These are phyloP conservation scores for Filobasidium floriforme DNA, from an alignment of 768 basidiomycete species.

Conservation along the genomic window DNA sequence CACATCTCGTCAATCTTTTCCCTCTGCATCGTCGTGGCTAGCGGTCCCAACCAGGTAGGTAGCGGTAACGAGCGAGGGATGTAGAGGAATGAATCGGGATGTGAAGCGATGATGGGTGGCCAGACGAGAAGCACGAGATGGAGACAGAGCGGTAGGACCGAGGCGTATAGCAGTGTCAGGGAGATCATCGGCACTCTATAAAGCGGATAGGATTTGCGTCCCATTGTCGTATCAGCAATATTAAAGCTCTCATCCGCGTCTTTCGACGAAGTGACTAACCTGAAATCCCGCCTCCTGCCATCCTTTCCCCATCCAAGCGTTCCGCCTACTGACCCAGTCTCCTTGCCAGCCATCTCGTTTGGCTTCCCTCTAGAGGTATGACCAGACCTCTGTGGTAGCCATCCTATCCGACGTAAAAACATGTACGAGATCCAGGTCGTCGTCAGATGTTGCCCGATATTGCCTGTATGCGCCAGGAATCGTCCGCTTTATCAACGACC, in stretches of 20 bases:
- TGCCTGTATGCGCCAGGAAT: neutral
- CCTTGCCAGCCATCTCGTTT: too few species aligned
- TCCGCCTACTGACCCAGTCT: neutral
- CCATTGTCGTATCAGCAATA: neutral
- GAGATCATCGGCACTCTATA: slow-evolving; percentile 30
- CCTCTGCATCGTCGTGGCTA: slow-evolving; percentile 15
- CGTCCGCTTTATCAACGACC: too few species aligned
- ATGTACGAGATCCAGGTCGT: slow-evolving; percentile 7
- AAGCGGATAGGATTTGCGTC: neutral
- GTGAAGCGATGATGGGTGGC: slow-evolving; percentile 22
- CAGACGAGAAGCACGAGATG: slow-evolving; percentile 41
- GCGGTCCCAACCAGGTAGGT: neutral
- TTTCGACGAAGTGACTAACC: slow-evolving; percentile 28
- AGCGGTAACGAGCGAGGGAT: neutral
- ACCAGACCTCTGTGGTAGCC: neutral
- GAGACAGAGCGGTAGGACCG: slow-evolving; percentile 38
- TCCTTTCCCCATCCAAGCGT: slow-evolving; percentile 26
- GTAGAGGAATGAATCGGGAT: neutral
- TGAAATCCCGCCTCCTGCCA: slow-evolving; percentile 34
- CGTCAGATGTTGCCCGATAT: slow-evolving; percentile 11
- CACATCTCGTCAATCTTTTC: slow-evolving; percentile 32
- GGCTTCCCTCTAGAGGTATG: neutral
- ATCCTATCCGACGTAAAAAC: neutral
- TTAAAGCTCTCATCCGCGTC: neutral
- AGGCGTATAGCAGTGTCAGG: slow-evolving; percentile 39